Percentiles rank a stretch among this genome's conserved stretches.
phyloP scores from a whole-genome alignment of 805 yeast genomes.

The Blastobotrys terrestris region DNA sequence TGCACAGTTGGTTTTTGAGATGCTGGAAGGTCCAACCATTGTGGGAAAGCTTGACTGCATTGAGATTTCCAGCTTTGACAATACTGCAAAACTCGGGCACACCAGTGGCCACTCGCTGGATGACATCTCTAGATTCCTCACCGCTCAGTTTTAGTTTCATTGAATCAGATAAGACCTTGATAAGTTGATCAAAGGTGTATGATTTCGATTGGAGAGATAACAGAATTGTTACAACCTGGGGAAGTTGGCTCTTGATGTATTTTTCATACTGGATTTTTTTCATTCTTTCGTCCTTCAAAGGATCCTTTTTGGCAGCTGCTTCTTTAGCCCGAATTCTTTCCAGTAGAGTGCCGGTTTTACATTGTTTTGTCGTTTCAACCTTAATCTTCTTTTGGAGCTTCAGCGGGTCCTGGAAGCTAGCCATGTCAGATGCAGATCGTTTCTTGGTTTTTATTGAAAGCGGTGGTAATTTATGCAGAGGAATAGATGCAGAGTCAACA shows the following conservation, averaged over 20 bases:
- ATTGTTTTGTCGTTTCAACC: neutral
- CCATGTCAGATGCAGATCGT: constrained; percentile 4
- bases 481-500: neutral
- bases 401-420: constrained; percentile 4
- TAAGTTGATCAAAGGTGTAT: constrained; percentile 20
- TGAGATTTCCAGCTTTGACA: constrained; percentile 17
- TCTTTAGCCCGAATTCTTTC: constrained; percentile 30
- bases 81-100: constrained; percentile 25
- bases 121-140: constrained; percentile 19
- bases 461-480: constrained; percentile 2
- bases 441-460: neutral
- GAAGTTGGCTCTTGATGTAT: constrained; percentile 23
- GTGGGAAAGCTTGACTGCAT: constrained; percentile 18
- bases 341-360: constrained; percentile 15
- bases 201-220: constrained; percentile 11
- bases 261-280: constrained; percentile 10
- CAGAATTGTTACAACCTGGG: constrained; percentile 19
- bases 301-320: constrained; percentile 11
- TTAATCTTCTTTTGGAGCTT: constrained; percentile 8
- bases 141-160: constrained; percentile 19
- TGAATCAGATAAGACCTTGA: constrained; percentile 19
- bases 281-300: neutral
- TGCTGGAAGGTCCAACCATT: constrained; percentile 6
- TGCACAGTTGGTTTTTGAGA: neutral
- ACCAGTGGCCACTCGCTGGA: constrained; percentile 17